These are phyloP conservation scores for Tylopilus plumbeoviolaceoides DNA, from an alignment of 768 basidiomycete species.

Conservation along the genomic window DNA sequence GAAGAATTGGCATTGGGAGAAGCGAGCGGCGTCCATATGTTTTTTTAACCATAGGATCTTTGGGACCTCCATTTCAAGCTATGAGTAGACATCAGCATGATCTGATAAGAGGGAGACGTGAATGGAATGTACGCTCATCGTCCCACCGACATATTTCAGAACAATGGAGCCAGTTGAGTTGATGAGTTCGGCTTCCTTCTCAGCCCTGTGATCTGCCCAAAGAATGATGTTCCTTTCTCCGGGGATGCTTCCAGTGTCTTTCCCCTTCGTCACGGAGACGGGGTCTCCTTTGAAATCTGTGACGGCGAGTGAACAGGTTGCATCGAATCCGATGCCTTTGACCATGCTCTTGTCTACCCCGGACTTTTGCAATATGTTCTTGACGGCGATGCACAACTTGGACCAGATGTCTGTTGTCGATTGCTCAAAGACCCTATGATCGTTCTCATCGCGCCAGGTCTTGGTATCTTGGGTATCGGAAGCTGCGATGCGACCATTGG, in stretches of 20 bases:
- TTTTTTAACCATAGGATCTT: conserved; percentile 97
- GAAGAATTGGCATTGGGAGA: conserved; percentile 76
- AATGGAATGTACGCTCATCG: conserved; percentile 71
- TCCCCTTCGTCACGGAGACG: conserved; percentile 68
- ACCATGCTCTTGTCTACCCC: conserved; percentile 55
- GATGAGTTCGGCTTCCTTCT: conserved; percentile 86
- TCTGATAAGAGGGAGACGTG: neutral
- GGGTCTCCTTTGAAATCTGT: conserved; percentile 70
- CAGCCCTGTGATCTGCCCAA: conserved; percentile 97
- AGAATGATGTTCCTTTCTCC: conserved; percentile 86
- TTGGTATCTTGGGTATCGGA: conserved; percentile 78
- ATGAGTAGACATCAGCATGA: conserved; percentile 6
- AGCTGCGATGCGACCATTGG: conserved; percentile 65
- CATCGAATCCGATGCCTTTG: conserved; percentile 91
- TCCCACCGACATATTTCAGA: conserved; percentile 92
- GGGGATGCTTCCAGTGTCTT: conserved; percentile 47
- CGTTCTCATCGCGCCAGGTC: conserved; percentile 79
- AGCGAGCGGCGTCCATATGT: conserved; percentile 69
- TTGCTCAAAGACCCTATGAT: conserved; percentile 96
- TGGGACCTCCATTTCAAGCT: conserved; percentile 98
- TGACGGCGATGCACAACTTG: conserved; percentile 58
- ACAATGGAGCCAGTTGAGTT: conserved; percentile 82
- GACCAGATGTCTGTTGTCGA: conserved; percentile 87
- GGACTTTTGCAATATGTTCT: conserved; percentile 56
- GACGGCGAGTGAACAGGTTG: conserved; percentile 94